Evolutionary conservation across 108 stramenopile species (phyloP), one percentile per base, ranked within the genome.

Genomic region (Aurantiochytrium sp.): DNA sequence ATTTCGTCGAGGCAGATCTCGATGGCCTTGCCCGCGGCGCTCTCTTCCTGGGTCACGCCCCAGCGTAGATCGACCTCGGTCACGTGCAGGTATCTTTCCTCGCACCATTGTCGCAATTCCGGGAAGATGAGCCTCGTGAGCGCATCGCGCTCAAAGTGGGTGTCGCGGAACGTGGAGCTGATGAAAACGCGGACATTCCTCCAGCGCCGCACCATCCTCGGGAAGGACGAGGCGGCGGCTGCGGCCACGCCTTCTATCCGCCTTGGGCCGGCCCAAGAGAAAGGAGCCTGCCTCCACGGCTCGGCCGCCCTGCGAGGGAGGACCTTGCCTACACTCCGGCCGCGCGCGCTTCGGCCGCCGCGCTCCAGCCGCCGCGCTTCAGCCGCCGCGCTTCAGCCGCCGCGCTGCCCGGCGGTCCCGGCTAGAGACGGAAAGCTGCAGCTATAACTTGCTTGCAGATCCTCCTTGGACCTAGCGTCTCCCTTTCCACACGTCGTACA

Each of bases 121-220:
- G 88, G 88, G 41, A 88, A 88, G 4, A 88, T 65, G 55, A 52
- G 27, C n/a, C 88, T 10, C 12, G 88, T 88, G 22, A 88, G 55
- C 55, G 88, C 85, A 24, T 88, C 88, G n/a, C 88, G 68, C n/a
- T 88, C 88, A 1, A 87, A 87, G 39, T 86, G 86, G 15, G 86
- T 85, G 73, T 88, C 88, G 8, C 59, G 36, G 34, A 88, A 88
- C 27, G 85, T 88, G 50, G 81, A 85, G 31, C 32, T 36, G 30
- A 88, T 45, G 73, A 88, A 88, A 4, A 86, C 85, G 54, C 88
- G 88, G 54, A 85, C 88, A 4, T 85, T 88, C 17, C 50, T 36
- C 88, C 88, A 88, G 4, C n/a, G 17, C 24, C 73, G 73, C 36
- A 81, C 73, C 73, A 81, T 81, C 22, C 34, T 65, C 34, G 2